phyloP scores from a whole-genome alignment of 176 grass and related monocot species.

The Carex scoparia region DNA sequence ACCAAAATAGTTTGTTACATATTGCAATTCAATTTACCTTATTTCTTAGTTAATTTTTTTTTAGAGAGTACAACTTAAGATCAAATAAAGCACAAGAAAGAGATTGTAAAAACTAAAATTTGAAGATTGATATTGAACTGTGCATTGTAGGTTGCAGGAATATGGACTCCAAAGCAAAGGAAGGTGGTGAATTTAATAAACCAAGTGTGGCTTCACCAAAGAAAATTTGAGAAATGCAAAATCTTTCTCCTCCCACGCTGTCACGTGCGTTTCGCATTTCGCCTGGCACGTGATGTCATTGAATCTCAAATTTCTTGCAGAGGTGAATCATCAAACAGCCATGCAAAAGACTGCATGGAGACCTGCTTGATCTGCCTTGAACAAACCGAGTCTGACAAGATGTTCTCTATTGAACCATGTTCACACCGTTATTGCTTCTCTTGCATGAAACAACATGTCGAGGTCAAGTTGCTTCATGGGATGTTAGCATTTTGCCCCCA shows the following conservation, averaged over 20 bases:
- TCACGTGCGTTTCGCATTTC: slow-evolving; percentile 34
- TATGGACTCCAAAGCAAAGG: slow-evolving; percentile 24
- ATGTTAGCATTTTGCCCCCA: slow-evolving; percentile 60
- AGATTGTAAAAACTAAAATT: background rate
- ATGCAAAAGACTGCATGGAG: slow-evolving; percentile 34
- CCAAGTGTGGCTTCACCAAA: slow-evolving; percentile 28
- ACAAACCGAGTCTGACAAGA: slow-evolving; percentile 48
- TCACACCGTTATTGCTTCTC: slow-evolving; percentile 68
- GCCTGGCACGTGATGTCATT: slow-evolving; percentile 62
- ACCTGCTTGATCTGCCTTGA: slow-evolving; percentile 79
- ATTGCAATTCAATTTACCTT: background rate
- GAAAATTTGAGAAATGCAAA: slow-evolving; percentile 53
- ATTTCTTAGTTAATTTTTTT: background rate
- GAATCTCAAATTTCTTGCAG: slow-evolving; percentile 46
- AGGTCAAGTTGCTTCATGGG: slow-evolving; percentile 54
- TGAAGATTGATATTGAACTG: background rate
- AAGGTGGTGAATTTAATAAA: slow-evolving; percentile 43
- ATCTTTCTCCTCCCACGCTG: slow-evolving; percentile 29
- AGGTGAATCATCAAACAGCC: slow-evolving; percentile 4
- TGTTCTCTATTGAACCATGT: slow-evolving; percentile 49
- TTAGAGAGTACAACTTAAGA: background rate
- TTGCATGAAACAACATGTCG: slow-evolving; percentile 81
- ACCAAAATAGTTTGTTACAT: background rate
- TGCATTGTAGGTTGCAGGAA: slow-evolving; percentile 46
- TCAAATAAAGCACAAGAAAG: background rate